phyloP scores from a whole-genome alignment of 2,329 filamentous ascomycete species.

The Pseudogymnoascus verrucosus region DNA sequence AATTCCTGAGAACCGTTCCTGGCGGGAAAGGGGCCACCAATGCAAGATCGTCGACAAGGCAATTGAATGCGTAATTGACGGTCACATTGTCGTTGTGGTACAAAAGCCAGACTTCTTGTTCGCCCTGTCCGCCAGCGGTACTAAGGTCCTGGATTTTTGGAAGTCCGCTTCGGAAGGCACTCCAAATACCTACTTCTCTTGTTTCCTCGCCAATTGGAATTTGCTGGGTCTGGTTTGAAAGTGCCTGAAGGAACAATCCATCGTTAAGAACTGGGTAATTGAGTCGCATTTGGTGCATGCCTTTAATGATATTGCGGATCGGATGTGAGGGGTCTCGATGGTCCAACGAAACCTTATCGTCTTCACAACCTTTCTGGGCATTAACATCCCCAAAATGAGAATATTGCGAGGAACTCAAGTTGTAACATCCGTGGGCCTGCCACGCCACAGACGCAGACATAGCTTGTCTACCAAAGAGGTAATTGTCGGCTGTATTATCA shows the following conservation, averaged over 20 bases:
- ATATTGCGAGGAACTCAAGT: slow-evolving; percentile 46
- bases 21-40: slow-evolving; percentile 45
- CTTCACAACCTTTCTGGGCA: slow-evolving; percentile 45
- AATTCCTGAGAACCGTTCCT: slow-evolving; percentile 48
- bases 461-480: slow-evolving; percentile 55
- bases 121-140: slow-evolving; percentile 37
- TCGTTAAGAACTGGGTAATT: slow-evolving; percentile 51
- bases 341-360: slow-evolving; percentile 48
- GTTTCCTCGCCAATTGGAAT: slow-evolving; percentile 43
- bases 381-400: slow-evolving; percentile 48
- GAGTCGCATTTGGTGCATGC: slow-evolving; percentile 51
- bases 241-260: slow-evolving; percentile 44
- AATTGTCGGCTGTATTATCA: slow-evolving; percentile 56
- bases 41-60: slow-evolving; percentile 36
- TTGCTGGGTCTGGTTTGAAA: slow-evolving; percentile 47
- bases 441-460: slow-evolving; percentile 55
- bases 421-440: slow-evolving; percentile 57
- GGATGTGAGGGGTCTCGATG: slow-evolving; percentile 55
- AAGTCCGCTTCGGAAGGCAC: slow-evolving; percentile 39
- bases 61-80: slow-evolving; percentile 46
- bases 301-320: slow-evolving; percentile 50
- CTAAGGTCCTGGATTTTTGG: slow-evolving; percentile 43
- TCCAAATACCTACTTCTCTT: slow-evolving; percentile 54
- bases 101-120: slow-evolving; percentile 37
- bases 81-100: slow-evolving; percentile 37